phyloP scores from a whole-genome alignment of 2,329 filamentous ascomycete species.

The Mycosphaerelloides madeirae region DNA sequence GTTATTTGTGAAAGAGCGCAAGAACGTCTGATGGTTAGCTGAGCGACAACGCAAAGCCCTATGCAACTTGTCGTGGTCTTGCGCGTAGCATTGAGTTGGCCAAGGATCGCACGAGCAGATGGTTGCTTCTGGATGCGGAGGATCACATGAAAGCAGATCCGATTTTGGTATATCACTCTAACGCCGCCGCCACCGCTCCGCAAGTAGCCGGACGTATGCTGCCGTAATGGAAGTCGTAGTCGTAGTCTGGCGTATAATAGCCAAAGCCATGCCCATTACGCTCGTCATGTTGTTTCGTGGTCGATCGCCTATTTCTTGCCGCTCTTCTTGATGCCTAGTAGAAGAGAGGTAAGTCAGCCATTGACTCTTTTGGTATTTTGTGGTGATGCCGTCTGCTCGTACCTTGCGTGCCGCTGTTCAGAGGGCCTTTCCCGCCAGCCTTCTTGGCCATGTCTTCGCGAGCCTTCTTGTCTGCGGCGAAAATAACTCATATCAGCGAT shows the following conservation, averaged over 20 bases:
- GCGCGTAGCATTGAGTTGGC: not conserved
- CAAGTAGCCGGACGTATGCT: not conserved
- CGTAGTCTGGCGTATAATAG: not conserved
- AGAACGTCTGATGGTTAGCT: not conserved
- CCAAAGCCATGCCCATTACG: not conserved
- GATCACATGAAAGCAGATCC: not conserved
- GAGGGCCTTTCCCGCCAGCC: constrained; percentile 77
- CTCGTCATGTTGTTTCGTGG: not conserved
- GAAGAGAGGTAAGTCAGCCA: too few relatives aligned
- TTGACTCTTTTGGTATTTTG: too few relatives aligned
- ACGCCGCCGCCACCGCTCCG: not conserved
- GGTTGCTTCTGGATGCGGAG: not conserved
- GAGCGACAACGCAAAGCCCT: not conserved
- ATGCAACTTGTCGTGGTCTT: not conserved
- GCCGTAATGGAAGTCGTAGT: not conserved
- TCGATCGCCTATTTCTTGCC: not conserved
- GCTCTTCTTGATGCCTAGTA: not conserved
- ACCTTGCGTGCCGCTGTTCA: constrained; percentile 77
- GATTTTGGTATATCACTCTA: not conserved
- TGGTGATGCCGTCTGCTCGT: too few relatives aligned
- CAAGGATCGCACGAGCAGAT: not conserved
- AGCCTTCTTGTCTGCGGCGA: constrained; percentile 59
- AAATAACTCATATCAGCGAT: too few relatives aligned
- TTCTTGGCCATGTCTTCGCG: constrained; percentile 80
- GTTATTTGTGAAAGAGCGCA: not conserved